Conservation (phyloP, 148 eudicot species). For the Chenopodium formosanum region DNA sequence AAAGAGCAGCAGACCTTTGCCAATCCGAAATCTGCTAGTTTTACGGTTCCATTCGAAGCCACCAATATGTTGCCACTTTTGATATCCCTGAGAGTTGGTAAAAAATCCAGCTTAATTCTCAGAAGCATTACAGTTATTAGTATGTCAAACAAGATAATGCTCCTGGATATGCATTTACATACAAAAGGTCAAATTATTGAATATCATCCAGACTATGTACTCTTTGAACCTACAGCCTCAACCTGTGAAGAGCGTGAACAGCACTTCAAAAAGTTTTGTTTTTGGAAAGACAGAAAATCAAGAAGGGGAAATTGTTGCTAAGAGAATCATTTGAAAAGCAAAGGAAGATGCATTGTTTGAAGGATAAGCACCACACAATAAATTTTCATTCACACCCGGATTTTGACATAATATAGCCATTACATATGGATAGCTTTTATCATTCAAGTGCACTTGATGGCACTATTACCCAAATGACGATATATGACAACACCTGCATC, state of each 20-base stretch:
- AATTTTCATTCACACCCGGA: neutral
- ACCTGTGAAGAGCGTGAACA: neutral
- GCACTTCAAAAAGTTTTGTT: neutral
- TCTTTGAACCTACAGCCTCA: neutral
- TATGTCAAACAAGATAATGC: neutral
- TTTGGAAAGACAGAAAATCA: neutral
- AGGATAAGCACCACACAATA: neutral
- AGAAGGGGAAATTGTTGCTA: neutral
- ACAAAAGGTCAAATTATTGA: neutral
- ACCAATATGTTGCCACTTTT: conserved; percentile 90
- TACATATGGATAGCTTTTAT: neutral
- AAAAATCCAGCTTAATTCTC: conserved; percentile 9
- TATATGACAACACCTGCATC: neutral
- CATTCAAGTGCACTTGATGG: neutral
- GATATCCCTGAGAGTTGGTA: conserved; percentile 62
- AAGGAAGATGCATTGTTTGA: neutral
- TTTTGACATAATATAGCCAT: neutral
- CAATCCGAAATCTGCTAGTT: conserved; percentile 93
- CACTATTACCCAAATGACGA: too few relatives aligned
- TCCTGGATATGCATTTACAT: neutral
- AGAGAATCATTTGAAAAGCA: neutral
- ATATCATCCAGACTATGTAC: neutral
- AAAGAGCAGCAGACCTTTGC: conserved; percentile 61
- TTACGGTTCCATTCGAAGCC: conserved; percentile 66
- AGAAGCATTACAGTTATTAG: neutral